phyloP scores from a whole-genome alignment of 495 filamentous ascomycete species.

The Corynascus novoguineensis region DNA sequence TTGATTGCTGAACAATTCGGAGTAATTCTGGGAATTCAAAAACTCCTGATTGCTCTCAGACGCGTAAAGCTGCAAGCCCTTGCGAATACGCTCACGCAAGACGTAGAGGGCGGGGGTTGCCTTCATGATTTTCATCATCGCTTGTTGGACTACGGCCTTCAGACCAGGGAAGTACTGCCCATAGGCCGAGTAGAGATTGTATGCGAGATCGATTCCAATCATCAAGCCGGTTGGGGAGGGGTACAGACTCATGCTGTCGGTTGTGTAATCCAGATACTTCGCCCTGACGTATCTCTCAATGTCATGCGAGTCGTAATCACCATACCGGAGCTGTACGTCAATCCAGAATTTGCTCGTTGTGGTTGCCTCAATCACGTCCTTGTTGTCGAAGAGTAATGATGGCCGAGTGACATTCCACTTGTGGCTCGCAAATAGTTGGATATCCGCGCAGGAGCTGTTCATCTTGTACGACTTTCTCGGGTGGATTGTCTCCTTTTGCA shows the following conservation, averaged over 20 bases:
- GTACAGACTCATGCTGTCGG: slow-evolving; percentile 98
- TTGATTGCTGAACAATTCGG: slow-evolving; percentile 97
- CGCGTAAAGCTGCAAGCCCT: slow-evolving; percentile 96
- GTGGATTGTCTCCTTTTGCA: slow-evolving; percentile 99
- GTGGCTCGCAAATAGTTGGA: slow-evolving; percentile 93
- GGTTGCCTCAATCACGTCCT: slow-evolving; percentile 90
- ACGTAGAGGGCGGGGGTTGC: slow-evolving; percentile 97
- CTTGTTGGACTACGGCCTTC: slow-evolving; percentile 94
- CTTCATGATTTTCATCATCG: slow-evolving; percentile 99
- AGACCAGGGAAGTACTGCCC: slow-evolving; percentile 98
- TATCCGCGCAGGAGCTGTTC: slow-evolving; percentile 99
- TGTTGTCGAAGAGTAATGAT: slow-evolving; percentile 90
- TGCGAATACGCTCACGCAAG: slow-evolving; percentile 93
- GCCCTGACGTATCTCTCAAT: slow-evolving; percentile 97
- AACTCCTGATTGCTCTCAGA: slow-evolving; percentile 99
- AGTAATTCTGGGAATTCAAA: slow-evolving; percentile 99
- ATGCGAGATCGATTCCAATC: slow-evolving; percentile 97
- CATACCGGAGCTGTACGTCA: slow-evolving; percentile 95
- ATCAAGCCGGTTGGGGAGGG: slow-evolving; percentile 96
- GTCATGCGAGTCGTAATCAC: slow-evolving; percentile 98
- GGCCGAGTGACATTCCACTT: slow-evolving; percentile 98
- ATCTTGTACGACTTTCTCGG: slow-evolving; percentile 99
- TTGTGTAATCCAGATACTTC: slow-evolving; percentile 98
- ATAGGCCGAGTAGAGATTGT: slow-evolving; percentile 97
- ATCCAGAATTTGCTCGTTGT: slow-evolving; percentile 99